Evolutionary conservation across 306 rosid genomes (phyloP), one percentile per base, ranked within the genome.

Genomic region (Cucumis melo): DNA sequence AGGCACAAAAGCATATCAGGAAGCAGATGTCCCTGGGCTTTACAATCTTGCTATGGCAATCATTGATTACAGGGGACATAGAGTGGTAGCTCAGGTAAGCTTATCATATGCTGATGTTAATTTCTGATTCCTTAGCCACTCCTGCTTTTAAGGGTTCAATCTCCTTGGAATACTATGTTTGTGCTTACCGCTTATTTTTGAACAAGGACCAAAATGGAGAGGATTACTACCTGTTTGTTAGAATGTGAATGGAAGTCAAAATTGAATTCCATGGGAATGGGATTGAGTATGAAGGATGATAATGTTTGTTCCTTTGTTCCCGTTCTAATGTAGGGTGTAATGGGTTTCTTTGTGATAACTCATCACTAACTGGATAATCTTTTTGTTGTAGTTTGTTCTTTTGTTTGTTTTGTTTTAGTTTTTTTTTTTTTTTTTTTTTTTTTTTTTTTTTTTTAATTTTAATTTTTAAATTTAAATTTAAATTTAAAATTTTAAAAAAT

Each of bases 1-100:
- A 83, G 99, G 99, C 78, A 95, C 99, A 53, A 92, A 88, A 87
- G 98, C 98, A 57, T 95, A 95, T 87, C 99, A 95, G 85, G 99
- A 95, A 87, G 98, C 97, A 73, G 96, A 95, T 90, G 98, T 95
- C 39, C 82, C 91, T 73, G 98, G 99, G 48, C 92, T 95, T 77
- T 92, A 90, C 80, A 92, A 88, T 86, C 99, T 92, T 75, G 98
- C 99, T 54, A 95, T 95, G 98, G 92, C 96, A 58, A 92, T 95
- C 79, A 87, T 95, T 82, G 99, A 95, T 89, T 92, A 88, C 84
- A 88, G 96, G 84, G 99, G 99, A 57, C 99, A 95, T 80, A 90
- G 99, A 78, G 99, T 95, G 81, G 98, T 95, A 63, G 99, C 99
- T 75, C 99, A 95, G 97, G 99, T 95, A 78, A 73, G 8, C 55